Conservation (phyloP, 352 stramenopile genomes). For the Pythium folliculosum region DNA sequence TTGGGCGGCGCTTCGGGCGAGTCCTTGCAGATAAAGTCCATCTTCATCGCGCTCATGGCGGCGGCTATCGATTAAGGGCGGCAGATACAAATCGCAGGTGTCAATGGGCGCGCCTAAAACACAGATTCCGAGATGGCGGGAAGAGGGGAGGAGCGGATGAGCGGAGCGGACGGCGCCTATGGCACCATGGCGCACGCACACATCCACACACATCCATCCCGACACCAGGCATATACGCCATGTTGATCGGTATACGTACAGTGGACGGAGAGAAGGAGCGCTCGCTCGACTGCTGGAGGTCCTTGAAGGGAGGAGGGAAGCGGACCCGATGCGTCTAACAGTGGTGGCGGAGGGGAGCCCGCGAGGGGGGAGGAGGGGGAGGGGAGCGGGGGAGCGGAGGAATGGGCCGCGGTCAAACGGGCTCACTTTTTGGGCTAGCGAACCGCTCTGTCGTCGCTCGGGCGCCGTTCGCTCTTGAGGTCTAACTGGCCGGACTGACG, state of each 20-base stretch:
- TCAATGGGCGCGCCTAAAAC: not conserved
- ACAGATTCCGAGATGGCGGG: not conserved
- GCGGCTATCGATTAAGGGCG: not conserved
- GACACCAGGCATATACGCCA: too few species aligned
- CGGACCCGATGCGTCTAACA: too few species aligned
- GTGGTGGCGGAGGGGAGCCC: too few species aligned
- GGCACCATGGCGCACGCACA: too few species aligned
- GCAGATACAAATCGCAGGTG: not conserved
- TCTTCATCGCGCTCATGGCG: constrained; percentile 78
- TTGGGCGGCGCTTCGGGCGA: constrained; percentile 22
- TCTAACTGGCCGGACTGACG: constrained; percentile 24
- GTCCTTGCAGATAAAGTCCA: constrained; percentile 83
- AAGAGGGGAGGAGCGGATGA: not conserved
- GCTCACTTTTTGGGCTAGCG: not conserved
- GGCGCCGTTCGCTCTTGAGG: constrained; percentile 9
- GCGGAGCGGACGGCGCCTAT: not conserved
- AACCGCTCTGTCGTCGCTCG: constrained; percentile 1
- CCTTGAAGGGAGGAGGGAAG: too few species aligned
- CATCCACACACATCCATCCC: not conserved
- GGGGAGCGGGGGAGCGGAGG: too few species aligned
- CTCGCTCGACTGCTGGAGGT: too few species aligned
- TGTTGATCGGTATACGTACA: too few species aligned
- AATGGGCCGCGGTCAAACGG: not conserved
- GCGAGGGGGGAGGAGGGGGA: not conserved
- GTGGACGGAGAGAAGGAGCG: too few species aligned